Base-by-base conservation (phyloP, 768 basidiomycete genomes). In the Agrocybe praecox region DNA sequence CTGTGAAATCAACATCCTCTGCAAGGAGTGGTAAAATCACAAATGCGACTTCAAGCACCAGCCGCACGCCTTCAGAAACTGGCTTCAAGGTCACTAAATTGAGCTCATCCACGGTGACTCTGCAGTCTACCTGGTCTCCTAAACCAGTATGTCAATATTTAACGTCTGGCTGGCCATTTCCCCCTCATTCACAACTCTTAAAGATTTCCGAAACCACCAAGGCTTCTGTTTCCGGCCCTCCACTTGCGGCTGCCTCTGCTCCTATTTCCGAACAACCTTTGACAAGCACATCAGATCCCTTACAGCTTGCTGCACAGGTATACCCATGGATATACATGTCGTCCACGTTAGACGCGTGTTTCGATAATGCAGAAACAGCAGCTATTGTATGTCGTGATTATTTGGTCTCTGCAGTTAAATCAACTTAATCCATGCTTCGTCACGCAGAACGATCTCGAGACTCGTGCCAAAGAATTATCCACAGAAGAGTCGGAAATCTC, bases 271-370 rank as follows among this genome's bases (percentile, higher is more conserved):
- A 55, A 32, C 55, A 65, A 51, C 50, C 61, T n/a, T 64, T 71
- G n/a, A 46, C 64, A n/a, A 63, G 55, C 10, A 69, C 68, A 6
- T 63, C 72, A 21, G 78, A 81, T 53, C 60, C 77, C 14, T 65
- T 83, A 12, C 78, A 83, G 60, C 64, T 80, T 6, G 81, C 80
- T 1, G 81, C 83, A 12, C 82, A 84, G 55, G 67, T 76, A 17
- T 82, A 84, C 57, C 79, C 85, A 57, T 87, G 85, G 86, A 55
- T 79, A 24, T 82, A 80, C 60, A 87, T 88, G 85, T 75, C 76
- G 5, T 79, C 82, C 11, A 80, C 80, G 1, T 69, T 87, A 29
- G 81, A 85, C 15, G 79, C 79, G 2, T 80, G 77, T 53, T 80
- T 84, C 62, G 59, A 76, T 18, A 57, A 67, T 15, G 71, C 80